Conservation (phyloP, 306 rosid species). For the Prunus armeniaca region DNA sequence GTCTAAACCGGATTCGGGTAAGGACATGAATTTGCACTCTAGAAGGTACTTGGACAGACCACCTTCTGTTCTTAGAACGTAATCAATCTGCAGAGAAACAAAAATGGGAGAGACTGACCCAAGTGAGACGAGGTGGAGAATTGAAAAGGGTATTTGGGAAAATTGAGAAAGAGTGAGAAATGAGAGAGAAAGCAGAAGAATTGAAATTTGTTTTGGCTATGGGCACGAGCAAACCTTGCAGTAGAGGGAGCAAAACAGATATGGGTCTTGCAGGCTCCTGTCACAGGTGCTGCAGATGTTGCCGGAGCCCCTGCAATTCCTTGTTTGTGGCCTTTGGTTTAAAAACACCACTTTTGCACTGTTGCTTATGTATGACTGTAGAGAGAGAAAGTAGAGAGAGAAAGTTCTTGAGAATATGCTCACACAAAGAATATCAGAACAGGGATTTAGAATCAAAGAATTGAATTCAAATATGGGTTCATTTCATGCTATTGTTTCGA, state of each 20-base stretch:
- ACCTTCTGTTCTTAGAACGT: conserved; percentile 45
- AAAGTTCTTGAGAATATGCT: neutral
- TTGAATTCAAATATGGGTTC: neutral
- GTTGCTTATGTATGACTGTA: conserved; percentile 80
- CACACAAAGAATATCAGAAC: neutral
- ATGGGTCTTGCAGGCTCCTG: conserved; percentile 82
- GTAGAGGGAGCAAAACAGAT: conserved; percentile 73
- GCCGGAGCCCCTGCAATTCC: conserved; percentile 71
- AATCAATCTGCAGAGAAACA: conserved; percentile 41
- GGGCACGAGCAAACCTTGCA: conserved; percentile 64
- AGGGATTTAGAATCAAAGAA: neutral
- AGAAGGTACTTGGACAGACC: conserved; percentile 44
- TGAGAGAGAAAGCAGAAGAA: neutral
- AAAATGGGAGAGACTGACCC: conserved; percentile 7
- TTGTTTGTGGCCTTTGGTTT: conserved; percentile 68
- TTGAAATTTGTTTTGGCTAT: neutral
- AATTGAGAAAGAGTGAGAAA: neutral
- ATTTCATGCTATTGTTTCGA: neutral
- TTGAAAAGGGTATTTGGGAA: neutral
- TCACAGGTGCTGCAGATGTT: conserved; percentile 80
- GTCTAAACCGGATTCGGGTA: conserved; percentile 56
- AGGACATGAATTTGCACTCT: conserved; percentile 70
- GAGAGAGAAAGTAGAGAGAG: neutral
- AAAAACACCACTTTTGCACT: conserved; percentile 89
- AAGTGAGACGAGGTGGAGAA: neutral